Evolutionary conservation across 1,284 basidiomycete genomes (phyloP).

Genomic region (Cutaneotrichosporon curvatum): DNA sequence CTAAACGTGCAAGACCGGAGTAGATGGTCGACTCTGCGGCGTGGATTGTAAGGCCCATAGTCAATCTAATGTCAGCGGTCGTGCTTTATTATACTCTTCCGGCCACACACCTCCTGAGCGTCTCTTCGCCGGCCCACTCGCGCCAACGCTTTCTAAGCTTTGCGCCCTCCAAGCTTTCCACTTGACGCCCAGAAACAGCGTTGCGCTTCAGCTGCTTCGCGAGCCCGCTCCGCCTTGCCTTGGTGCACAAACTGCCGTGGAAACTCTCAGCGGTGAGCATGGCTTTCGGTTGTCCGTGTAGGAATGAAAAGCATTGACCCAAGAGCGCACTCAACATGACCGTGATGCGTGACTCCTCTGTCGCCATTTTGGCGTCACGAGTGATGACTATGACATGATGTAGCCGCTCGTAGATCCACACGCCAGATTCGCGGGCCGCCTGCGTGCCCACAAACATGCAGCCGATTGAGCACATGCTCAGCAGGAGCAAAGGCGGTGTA

Average conservation of each 20-base stretch:
- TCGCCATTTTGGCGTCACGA: constrained; percentile 8
- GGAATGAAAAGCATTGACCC: constrained; percentile 11
- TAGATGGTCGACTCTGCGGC: constrained; percentile 7
- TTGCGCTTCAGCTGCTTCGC: constrained; percentile 3
- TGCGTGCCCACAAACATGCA: constrained; percentile 16
- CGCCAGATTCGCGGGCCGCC: constrained; percentile 7
- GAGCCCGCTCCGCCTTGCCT: constrained; percentile 9
- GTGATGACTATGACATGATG: constrained; percentile 6
- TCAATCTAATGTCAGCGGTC: constrained; percentile 1
- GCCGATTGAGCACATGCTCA: constrained; percentile 18
- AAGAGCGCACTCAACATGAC: constrained; percentile 7
- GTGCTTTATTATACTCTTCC: too few relatives aligned
- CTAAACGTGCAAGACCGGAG: constrained; percentile 3
- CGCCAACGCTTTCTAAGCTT: constrained; percentile 4
- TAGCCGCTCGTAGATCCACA: constrained; percentile 13
- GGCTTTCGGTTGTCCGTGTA: constrained; percentile 8
- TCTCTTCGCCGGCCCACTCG: constrained; percentile 10
- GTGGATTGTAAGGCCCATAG: constrained; percentile 9
- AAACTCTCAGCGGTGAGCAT: constrained; percentile 13
- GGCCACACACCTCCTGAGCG: constrained; percentile 1
- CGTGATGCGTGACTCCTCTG: constrained; percentile 1
- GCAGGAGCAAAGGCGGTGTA: constrained; percentile 32
- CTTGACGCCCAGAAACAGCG: constrained; percentile 2
- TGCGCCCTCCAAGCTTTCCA: constrained; percentile 1
- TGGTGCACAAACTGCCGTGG: constrained; percentile 4